phyloP scores from a whole-genome alignment of 257 asterid genomes.

The Nicotiana sylvestris region DNA sequence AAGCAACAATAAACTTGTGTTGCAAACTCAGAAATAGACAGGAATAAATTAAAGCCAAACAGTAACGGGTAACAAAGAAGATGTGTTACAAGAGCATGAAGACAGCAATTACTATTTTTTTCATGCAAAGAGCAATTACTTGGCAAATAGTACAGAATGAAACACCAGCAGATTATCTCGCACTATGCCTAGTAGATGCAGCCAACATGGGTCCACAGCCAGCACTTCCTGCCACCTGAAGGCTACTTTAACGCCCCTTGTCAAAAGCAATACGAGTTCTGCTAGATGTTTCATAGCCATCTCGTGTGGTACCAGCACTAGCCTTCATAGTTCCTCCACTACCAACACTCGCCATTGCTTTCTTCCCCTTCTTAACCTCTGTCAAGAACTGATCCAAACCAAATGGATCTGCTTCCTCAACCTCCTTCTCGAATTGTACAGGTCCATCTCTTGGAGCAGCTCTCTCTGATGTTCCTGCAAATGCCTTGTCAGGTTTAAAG shows the following conservation, averaged over 20 bases:
- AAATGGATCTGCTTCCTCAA: slow-evolving; percentile 86
- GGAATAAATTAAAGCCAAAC: no score
- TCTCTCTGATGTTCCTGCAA: slow-evolving; percentile 61
- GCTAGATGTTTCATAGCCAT: slow-evolving; percentile 33
- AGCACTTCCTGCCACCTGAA: no score
- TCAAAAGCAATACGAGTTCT: slow-evolving; percentile 34
- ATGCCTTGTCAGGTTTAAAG: slow-evolving; percentile 57
- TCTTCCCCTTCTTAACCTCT: slow-evolving; percentile 46
- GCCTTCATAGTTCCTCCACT: slow-evolving; percentile 38
- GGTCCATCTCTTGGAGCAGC: slow-evolving; percentile 66
- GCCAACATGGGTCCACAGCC: no score
- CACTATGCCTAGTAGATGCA: no score
- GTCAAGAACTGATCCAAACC: slow-evolving; percentile 77
- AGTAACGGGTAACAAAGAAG: no score
- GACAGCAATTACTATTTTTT: no score
- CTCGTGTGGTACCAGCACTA: not conserved
- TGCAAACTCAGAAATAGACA: no score
- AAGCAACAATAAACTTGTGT: no score
- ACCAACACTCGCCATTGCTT: slow-evolving; percentile 61
- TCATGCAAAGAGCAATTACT: no score
- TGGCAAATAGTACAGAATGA: no score
- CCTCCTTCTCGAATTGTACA: slow-evolving; percentile 33
- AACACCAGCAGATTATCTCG: no score
- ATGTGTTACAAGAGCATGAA: no score
- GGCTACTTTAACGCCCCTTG: slow-evolving; percentile 20